phyloP scores from a whole-genome alignment of 352 stramenopile species.

The Globisporangium irregulare region DNA sequence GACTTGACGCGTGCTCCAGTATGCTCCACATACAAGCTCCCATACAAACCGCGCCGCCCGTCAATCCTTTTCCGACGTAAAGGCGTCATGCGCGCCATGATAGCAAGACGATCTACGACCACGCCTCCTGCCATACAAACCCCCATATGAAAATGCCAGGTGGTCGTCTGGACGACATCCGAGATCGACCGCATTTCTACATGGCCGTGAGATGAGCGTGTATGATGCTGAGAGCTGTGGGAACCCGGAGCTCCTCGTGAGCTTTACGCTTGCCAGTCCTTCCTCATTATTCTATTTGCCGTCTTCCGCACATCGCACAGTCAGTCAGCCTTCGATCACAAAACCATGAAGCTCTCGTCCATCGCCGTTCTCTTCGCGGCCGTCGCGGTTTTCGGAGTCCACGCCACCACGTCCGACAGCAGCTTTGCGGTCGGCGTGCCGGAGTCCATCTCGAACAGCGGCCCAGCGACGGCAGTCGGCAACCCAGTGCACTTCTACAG shows the following conservation, averaged over 20 bases:
- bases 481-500: slow-evolving; percentile 5
- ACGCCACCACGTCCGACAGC: not conserved
- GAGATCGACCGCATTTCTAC: not conserved
- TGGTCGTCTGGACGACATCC: not conserved
- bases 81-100: not conserved
- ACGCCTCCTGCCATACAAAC: not conserved
- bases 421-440: slow-evolving; percentile 7
- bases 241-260: not conserved
- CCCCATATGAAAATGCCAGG: not conserved
- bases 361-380: slow-evolving; percentile 8
- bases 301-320: slow-evolving; percentile 3
- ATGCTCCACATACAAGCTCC: not conserved
- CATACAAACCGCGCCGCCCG: not conserved
- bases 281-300: slow-evolving; percentile 11
- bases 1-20: not conserved
- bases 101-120: not conserved
- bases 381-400: not conserved
- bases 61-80: slow-evolving; percentile 6
- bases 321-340: not conserved
- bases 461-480: slow-evolving; percentile 3
- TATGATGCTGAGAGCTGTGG: not conserved
- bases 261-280: not conserved
- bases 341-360: slow-evolving; percentile 20
- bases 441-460: slow-evolving; percentile 1
- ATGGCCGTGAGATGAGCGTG: not conserved